These are phyloP conservation scores for Epichloe typhina DNA, from an alignment of 2,329 filamentous ascomycete species.

Conservation along the genomic window DNA sequence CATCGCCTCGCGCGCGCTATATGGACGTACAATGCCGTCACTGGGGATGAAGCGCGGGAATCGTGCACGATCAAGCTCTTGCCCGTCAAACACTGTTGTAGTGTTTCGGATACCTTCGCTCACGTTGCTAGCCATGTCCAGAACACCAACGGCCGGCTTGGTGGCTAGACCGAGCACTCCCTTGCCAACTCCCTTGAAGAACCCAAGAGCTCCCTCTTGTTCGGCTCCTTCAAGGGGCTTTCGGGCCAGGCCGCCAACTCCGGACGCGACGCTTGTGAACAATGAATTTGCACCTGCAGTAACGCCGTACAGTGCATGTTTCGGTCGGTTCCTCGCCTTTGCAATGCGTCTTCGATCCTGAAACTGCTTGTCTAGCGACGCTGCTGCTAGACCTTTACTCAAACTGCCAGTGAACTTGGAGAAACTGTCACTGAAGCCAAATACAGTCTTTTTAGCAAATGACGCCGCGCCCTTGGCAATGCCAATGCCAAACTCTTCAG, in stretches of 20 bases:
- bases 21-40: constrained; percentile 88
- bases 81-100: constrained; percentile 92
- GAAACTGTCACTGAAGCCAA: constrained; percentile 93
- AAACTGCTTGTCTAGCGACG: constrained; percentile 96
- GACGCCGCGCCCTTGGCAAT: constrained; percentile 94
- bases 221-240: constrained; percentile 94
- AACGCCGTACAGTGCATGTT: constrained; percentile 93
- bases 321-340: constrained; percentile 81
- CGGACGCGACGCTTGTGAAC: constrained; percentile 81
- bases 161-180: constrained; percentile 88
- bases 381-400: constrained; percentile 89
- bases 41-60: constrained; percentile 81
- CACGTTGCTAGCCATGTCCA: constrained; percentile 93
- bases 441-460: constrained; percentile 97
- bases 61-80: constrained; percentile 89
- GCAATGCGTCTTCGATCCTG: constrained; percentile 93
- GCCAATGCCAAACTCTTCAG: constrained; percentile 86
- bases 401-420: constrained; percentile 96
- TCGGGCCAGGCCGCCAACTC: constrained; percentile 81
- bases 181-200: constrained; percentile 96
- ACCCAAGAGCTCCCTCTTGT: constrained; percentile 84
- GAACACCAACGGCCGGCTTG: constrained; percentile 90
- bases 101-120: constrained; percentile 97
- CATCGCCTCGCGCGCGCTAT: constrained; percentile 85
- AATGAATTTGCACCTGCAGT: constrained; percentile 92